A percentile compares a stretch with the other conserved stretches of the same genome.
phyloP scores from a whole-genome alignment of 805 yeast genomes.

The Hermanozyma aechmeae region DNA sequence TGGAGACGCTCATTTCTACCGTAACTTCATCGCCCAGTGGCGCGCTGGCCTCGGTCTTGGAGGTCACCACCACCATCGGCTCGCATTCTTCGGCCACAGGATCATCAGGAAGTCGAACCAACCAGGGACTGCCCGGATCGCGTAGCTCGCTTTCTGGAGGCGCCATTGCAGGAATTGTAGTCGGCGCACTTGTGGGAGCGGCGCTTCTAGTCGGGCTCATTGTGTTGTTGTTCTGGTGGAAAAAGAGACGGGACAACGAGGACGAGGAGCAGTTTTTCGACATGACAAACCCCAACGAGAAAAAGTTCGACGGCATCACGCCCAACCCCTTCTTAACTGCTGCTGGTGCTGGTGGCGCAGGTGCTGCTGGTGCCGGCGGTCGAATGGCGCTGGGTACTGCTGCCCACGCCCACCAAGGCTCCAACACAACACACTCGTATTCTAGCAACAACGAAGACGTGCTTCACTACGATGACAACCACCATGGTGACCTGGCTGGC shows the following conservation, averaged over 20 bases:
- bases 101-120: slow-evolving; percentile 3
- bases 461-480: slow-evolving; percentile 1
- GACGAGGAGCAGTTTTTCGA: slow-evolving; percentile 23
- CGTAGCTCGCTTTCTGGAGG: slow-evolving; percentile 23
- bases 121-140: slow-evolving; percentile 1
- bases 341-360: slow-evolving; percentile 7
- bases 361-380: background rate
- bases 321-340: slow-evolving; percentile 15
- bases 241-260: slow-evolving; percentile 24
- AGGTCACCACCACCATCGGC: slow-evolving; percentile 13
- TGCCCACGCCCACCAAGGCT: slow-evolving; percentile 8
- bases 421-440: slow-evolving; percentile 9
- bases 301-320: slow-evolving; percentile 13
- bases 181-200: slow-evolving; percentile 32
- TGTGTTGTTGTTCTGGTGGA: slow-evolving; percentile 32
- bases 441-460: slow-evolving; percentile 8
- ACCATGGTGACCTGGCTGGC: background rate
- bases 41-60: slow-evolving; percentile 10
- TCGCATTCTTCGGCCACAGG: slow-evolving; percentile 2
- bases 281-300: slow-evolving; percentile 15
- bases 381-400: slow-evolving; percentile 1
- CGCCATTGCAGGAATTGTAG: slow-evolving; percentile 33
- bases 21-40: slow-evolving; percentile 8
- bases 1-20: slow-evolving; percentile 12
- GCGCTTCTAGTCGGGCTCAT: slow-evolving; percentile 19